Evolutionary conservation across 2,329 filamentous ascomycete species (phyloP).

Genomic region (Podosphaera leucotricha): DNA sequence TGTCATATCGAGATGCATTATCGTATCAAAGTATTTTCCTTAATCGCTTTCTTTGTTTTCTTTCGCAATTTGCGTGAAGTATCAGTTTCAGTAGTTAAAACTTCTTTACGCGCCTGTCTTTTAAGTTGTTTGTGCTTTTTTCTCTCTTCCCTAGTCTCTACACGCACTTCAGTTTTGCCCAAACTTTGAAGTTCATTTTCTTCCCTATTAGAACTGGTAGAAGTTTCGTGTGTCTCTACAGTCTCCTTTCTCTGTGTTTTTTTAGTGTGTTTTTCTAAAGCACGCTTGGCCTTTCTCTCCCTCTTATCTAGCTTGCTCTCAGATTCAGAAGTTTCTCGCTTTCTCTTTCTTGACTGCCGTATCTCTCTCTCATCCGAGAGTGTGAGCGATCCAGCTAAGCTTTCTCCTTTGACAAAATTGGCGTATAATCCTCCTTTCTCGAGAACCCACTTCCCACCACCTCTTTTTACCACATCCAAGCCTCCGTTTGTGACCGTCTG

Average conservation of each 20-base stretch:
- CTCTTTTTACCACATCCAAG: slow-evolving; percentile 31
- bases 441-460: slow-evolving; percentile 33
- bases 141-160: not conserved
- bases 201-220: too few relatives aligned
- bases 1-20: not conserved
- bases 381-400: slow-evolving; percentile 45
- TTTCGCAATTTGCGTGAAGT: not conserved
- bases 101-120: not conserved
- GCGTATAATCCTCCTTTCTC: slow-evolving; percentile 39
- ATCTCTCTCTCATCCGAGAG: slow-evolving; percentile 3
- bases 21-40: not conserved
- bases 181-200: too few relatives aligned
- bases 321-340: not conserved
- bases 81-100: not conserved
- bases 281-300: not conserved
- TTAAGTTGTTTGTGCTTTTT: not conserved
- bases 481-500: slow-evolving; percentile 29
- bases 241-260: not conserved
- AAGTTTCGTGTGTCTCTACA: too few relatives aligned
- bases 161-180: not conserved
- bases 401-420: slow-evolving; percentile 64
- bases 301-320: not conserved
- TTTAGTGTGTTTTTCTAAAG: not conserved
- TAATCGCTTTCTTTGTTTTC: not conserved
- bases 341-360: not conserved